Percentiles rank a stretch among this genome's conserved stretches.
Evolutionary conservation across 768 basidiomycete genomes (phyloP).

Genomic region (Boletus tylopilopsis): DNA sequence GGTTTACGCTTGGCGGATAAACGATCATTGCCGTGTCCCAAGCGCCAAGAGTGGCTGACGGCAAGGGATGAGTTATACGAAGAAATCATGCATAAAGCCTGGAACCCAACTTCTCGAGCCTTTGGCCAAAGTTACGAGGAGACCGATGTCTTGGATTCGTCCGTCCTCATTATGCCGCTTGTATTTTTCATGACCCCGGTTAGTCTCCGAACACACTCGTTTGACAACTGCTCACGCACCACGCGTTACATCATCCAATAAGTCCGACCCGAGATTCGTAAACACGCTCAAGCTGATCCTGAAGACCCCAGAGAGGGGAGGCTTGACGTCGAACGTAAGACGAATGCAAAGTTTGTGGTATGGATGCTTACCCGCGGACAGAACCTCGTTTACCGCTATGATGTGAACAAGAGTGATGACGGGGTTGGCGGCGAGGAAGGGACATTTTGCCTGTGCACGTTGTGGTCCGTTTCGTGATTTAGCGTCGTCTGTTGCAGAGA

Average conservation of each 20-base stretch:
- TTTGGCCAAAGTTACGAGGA: conserved; percentile 94
- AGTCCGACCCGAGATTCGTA: conserved; percentile 88
- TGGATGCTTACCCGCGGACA: conserved; percentile 26
- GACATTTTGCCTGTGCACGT: conserved; percentile 85
- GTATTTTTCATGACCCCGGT: conserved; percentile 89
- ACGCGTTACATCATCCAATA: neutral
- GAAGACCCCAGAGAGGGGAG: conserved; percentile 85
- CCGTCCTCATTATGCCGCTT: conserved; percentile 88
- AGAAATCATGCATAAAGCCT: conserved; percentile 87
- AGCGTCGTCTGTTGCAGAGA: neutral
- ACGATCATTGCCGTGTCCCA: conserved; percentile 84
- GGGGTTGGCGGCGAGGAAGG: conserved; percentile 97
- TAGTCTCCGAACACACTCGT: conserved; percentile 23
- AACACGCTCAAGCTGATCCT: conserved; percentile 81
- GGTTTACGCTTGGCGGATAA: conserved; percentile 92
- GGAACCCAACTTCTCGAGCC: conserved; percentile 64
- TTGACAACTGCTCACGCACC: neutral
- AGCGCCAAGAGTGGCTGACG: conserved; percentile 63
- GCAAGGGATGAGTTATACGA: conserved; percentile 87
- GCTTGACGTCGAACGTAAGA: conserved; percentile 78
- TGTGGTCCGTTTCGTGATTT: conserved; percentile 49
- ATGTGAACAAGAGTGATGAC: conserved; percentile 79
- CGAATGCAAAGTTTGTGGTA: neutral
- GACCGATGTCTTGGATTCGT: conserved; percentile 74
- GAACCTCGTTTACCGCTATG: conserved; percentile 89